phyloP scores from a whole-genome alignment of 2,329 filamentous ascomycete genomes.

The Hirsutella rhossiliensis region DNA sequence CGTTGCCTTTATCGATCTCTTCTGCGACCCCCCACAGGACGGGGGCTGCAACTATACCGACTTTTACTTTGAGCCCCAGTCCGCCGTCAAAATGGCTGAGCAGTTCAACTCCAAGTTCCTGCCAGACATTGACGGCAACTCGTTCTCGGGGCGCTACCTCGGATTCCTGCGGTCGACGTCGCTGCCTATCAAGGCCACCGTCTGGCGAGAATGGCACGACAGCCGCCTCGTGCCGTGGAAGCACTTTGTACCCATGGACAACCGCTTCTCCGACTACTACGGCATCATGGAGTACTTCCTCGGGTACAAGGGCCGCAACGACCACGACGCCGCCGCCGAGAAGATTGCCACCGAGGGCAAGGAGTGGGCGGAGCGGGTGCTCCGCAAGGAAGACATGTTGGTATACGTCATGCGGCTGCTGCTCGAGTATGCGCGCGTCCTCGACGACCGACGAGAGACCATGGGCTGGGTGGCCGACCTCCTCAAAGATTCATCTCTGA shows the following conservation, averaged over 20 bases:
- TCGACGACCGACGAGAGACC: slow-evolving; percentile 35
- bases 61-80: slow-evolving; percentile 27
- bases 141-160: slow-evolving; percentile 56
- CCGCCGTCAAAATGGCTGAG: slow-evolving; percentile 30
- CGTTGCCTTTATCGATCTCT: slow-evolving; percentile 41
- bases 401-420: slow-evolving; percentile 56
- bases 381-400: slow-evolving; percentile 62
- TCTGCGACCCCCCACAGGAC: slow-evolving; percentile 29
- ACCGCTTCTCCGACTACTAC: slow-evolving; percentile 58
- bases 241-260: slow-evolving; percentile 74
- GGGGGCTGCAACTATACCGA: slow-evolving; percentile 35
- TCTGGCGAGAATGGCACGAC: slow-evolving; percentile 76
- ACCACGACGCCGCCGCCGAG: slow-evolving; percentile 46
- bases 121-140: slow-evolving; percentile 67
- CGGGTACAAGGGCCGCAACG: slow-evolving; percentile 35
- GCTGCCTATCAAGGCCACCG: slow-evolving; percentile 63
- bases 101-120: slow-evolving; percentile 57
- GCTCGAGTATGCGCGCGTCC: slow-evolving; percentile 48
- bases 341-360: slow-evolving; percentile 54
- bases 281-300: slow-evolving; percentile 65
- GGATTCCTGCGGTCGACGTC: slow-evolving; percentile 58
- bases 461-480: slow-evolving; percentile 46
- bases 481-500: slow-evolving; percentile 19
- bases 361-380: slow-evolving; percentile 55
- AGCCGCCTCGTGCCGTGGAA: slow-evolving; percentile 61